phyloP scores from a whole-genome alignment of 495 filamentous ascomycete species.

The Trichoderma reesei region DNA sequence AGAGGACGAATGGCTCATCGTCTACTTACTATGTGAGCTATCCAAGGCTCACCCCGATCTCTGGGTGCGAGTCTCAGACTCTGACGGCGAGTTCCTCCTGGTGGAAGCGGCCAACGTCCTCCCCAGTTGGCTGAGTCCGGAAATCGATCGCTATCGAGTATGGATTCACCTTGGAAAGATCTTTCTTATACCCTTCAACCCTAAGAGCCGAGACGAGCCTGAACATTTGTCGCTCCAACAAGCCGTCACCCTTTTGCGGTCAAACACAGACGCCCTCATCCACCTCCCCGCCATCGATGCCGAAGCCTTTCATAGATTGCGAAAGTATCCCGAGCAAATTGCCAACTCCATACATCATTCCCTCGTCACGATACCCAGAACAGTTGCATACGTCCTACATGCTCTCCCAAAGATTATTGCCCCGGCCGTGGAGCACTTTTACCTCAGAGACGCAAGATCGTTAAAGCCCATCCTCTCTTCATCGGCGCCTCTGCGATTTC shows the following conservation, averaged over 20 bases:
- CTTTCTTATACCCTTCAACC: conserved; percentile 53
- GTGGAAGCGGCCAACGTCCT: conserved; percentile 86
- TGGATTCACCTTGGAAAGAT: conserved; percentile 73
- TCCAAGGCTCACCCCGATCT: conserved; percentile 61
- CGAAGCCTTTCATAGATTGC: conserved; percentile 81
- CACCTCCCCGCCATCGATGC: conserved; percentile 64
- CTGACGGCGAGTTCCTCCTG: conserved; percentile 89
- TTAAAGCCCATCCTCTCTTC: conserved; percentile 56
- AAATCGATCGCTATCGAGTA: conserved; percentile 75
- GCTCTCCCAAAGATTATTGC: conserved; percentile 62
- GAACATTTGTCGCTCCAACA: conserved; percentile 46
- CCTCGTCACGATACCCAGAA: conserved; percentile 64
- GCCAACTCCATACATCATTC: conserved; percentile 60
- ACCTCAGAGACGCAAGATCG: conserved; percentile 75
- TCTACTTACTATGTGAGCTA: conserved; percentile 79
- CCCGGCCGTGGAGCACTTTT: conserved; percentile 82
- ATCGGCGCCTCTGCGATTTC: conserved; percentile 41
- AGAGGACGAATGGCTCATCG: conserved; percentile 95
- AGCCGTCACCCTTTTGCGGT: conserved; percentile 47
- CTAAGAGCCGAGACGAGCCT: neutral
- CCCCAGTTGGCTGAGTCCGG: conserved; percentile 86
- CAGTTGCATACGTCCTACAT: conserved; percentile 72
- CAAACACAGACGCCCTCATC: conserved; percentile 44
- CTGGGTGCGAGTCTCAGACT: conserved; percentile 76
- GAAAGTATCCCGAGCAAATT: conserved; percentile 71